phyloP scores from a whole-genome alignment of 1,139 yeast genomes.

The Candida labiduridarum region DNA sequence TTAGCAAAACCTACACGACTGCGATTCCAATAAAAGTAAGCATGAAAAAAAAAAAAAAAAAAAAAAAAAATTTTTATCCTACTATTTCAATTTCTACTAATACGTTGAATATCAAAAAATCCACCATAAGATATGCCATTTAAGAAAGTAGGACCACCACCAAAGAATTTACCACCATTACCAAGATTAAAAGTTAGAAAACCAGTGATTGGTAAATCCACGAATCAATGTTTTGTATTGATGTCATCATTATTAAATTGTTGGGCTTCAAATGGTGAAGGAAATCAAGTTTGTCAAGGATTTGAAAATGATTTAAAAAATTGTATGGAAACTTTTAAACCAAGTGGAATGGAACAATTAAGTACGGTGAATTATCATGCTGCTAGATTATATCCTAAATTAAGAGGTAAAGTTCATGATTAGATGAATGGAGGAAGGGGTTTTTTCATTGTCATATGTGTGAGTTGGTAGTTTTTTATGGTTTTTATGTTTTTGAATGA shows the following conservation, averaged over 20 bases:
- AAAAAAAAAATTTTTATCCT: no score
- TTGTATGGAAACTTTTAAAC: slow-evolving; percentile 52
- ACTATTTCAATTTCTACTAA: not conserved
- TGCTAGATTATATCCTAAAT: slow-evolving; percentile 74
- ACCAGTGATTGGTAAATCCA: slow-evolving; percentile 57
- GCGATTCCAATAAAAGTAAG: not conserved
- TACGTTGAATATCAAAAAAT: not conserved
- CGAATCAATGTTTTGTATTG: slow-evolving; percentile 73
- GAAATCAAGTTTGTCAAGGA: slow-evolving; percentile 62
- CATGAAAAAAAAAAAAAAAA: not conserved
- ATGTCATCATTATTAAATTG: slow-evolving; percentile 89
- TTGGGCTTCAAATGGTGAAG: slow-evolving; percentile 96
- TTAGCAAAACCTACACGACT: not conserved
- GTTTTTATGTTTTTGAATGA: not conserved
- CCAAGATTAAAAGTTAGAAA: slow-evolving; percentile 75
- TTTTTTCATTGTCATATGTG: no score
- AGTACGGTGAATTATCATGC: slow-evolving; percentile 80
- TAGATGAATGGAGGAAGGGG: no score
- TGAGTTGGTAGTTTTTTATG: not conserved
- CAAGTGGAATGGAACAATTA: slow-evolving; percentile 43
- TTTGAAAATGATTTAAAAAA: slow-evolving; percentile 56
- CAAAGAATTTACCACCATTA: slow-evolving; percentile 63
- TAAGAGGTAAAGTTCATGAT: slow-evolving; percentile 76
- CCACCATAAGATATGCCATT: slow-evolving; percentile 25
- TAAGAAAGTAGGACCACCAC: slow-evolving; percentile 31